phyloP scores from a whole-genome alignment of 1,284 basidiomycete species.

The Melampsora larici-populina region DNA sequence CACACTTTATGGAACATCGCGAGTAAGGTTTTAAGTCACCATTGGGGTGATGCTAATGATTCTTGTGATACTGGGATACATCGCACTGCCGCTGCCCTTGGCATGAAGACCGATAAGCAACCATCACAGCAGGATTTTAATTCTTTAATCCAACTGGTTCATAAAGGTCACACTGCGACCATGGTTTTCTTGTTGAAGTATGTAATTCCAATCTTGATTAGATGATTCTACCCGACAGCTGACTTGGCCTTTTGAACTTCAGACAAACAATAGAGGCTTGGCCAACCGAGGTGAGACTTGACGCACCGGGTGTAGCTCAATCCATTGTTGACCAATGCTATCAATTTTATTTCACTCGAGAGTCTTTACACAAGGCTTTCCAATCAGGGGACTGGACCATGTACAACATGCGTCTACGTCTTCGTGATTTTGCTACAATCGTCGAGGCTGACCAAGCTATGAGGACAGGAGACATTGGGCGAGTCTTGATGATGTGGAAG shows the following conservation, averaged over 20 bases:
- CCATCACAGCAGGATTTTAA: too few species aligned
- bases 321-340: not conserved
- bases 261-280: not conserved
- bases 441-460: not conserved
- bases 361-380: not conserved
- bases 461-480: constrained; percentile 14
- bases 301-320: not conserved
- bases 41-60: too few species aligned
- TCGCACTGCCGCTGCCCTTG: too few species aligned
- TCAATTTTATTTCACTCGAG: not conserved
- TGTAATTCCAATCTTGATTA: not conserved
- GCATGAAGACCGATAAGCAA: too few species aligned
- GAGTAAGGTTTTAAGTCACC: too few species aligned
- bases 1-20: not conserved
- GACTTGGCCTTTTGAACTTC: too few species aligned
- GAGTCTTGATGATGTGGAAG: constrained; percentile 9
- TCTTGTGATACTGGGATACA: too few species aligned
- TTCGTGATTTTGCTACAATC: constrained; percentile 1
- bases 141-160: not conserved
- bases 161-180: not conserved
- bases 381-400: not conserved
- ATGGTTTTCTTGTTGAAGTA: not conserved
- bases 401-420: not conserved
- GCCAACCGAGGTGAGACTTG: not conserved
- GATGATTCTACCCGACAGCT: not conserved